phyloP scores from a whole-genome alignment of 2,329 filamentous ascomycete species.

The Arthrobotrys megalospora region DNA sequence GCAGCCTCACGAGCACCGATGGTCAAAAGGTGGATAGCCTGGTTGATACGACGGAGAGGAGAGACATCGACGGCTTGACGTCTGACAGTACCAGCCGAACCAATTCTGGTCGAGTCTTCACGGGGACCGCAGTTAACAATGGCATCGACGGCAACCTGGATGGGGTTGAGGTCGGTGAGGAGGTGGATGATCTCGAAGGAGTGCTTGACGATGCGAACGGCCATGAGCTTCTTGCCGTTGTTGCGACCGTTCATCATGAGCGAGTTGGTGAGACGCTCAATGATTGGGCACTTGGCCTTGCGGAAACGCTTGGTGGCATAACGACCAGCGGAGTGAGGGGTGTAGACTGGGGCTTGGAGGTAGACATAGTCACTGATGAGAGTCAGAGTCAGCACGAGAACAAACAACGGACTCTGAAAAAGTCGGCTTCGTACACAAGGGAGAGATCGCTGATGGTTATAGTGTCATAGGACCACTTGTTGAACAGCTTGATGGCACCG shows the following conservation, averaged over 20 bases:
- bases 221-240: conserved; percentile 99
- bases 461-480: conserved; percentile 99
- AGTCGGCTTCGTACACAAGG: conserved; percentile 83
- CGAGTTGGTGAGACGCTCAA: conserved; percentile 99
- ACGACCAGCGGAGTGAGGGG: conserved; percentile 97
- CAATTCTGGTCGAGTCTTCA: conserved; percentile 99
- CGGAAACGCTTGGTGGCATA: conserved; percentile 99
- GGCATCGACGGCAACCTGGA: conserved; percentile 99
- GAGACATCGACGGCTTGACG: conserved; percentile 99
- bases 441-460: conserved; percentile 99
- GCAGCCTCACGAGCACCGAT: conserved; percentile 98
- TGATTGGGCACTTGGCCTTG: conserved; percentile 99
- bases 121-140: conserved; percentile 99
- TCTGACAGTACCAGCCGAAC: conserved; percentile 99
- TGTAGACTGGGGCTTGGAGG: conserved; percentile 98
- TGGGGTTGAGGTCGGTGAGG: conserved; percentile 99
- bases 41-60: conserved; percentile 99
- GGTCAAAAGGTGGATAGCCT: conserved; percentile 98
- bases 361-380: conserved; percentile 94
- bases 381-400: conserved; percentile 60
- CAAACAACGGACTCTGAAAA: conserved; percentile 64
- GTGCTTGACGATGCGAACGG: conserved; percentile 98
- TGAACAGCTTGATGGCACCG: conserved; percentile 95
- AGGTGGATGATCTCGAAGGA: conserved; percentile 99
- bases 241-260: conserved; percentile 99